Base-by-base conservation (phyloP, 805 yeast genomes). In the Candida ascalaphidarum region DNA sequence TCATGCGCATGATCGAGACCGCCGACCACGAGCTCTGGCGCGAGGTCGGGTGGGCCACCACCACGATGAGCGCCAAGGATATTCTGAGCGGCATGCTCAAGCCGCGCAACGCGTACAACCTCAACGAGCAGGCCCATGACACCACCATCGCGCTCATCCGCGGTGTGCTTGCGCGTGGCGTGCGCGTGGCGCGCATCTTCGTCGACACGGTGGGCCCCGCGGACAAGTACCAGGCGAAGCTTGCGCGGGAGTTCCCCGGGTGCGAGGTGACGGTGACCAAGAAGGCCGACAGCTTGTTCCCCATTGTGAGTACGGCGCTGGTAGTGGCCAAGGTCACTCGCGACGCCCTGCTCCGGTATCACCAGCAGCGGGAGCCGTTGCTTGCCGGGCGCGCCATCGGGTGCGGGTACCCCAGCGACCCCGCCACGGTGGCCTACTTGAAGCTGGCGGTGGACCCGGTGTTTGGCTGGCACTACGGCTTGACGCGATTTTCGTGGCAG, bases 131-230 rank as follows among this genome's bases (percentile, higher is more conserved):
- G 54, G 98, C 98, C 0, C 97, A 92, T 46, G 95, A 86, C 44
- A 78, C 94, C 0, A 92, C 99, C 0, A 88, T 88, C 47, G 74
- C 61, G 11, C 57, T 92, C 34, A 85, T 92, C 22, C 71, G 69
- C 35, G 73, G 69, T 8, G 78, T 83, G 0, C 21, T 83, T 4
- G 71, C 67, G 17, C 55, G 60, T 20, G 81, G 83, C 1, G 77
- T 83, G 5, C 68, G 73, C 22, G 48, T 92, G 5, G 66, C 61
- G 16, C 84, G 84, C 47, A 71, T 88, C 0, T 92, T 70, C 50
- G 88, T 92, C 4, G 99, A 92, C 50, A 92, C 99, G 0, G 98
- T 92, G 23, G 99, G 99, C 0, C 96, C 97, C 1, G 97, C 98
- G 10, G 71, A 55, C 1, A 61, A 79, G 20, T 92, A 92, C 50